Evolutionary conservation across 176 grass and related monocot genomes (phyloP).

Genomic region (Oryza officinalis): DNA sequence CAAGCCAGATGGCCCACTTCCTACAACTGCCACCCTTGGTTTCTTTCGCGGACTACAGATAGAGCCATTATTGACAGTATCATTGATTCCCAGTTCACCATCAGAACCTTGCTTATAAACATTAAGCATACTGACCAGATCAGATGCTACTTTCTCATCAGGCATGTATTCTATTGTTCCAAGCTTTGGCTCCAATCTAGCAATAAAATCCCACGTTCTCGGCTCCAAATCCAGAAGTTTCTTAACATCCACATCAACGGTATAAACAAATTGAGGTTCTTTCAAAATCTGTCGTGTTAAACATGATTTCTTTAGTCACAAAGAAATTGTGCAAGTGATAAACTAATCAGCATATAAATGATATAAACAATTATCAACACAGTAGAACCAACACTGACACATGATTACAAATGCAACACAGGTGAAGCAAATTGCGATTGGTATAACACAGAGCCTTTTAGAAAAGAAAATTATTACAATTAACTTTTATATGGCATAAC

Average conservation of each 20-base stretch:
- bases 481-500: conserved; percentile 7
- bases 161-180: conserved; percentile 75
- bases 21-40: conserved; percentile 81
- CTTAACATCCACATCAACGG: conserved; percentile 91
- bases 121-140: conserved; percentile 68
- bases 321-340: neutral
- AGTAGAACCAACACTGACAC: neutral
- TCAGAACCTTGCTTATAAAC: conserved; percentile 24
- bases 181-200: conserved; percentile 77
- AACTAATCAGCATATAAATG: neutral
- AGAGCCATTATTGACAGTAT: conserved; percentile 35
- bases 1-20: conserved; percentile 89
- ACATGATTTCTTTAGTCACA: conserved; percentile 4
- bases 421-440: conserved; percentile 2
- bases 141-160: conserved; percentile 47
- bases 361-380: conserved; percentile 5
- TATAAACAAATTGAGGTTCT: conserved; percentile 90
- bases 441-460: neutral
- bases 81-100: conserved; percentile 25
- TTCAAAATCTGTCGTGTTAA: conserved; percentile 65
- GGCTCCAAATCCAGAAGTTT: conserved; percentile 85
- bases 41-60: conserved; percentile 39
- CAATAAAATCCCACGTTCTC: conserved; percentile 95
- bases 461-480: neutral
- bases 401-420: neutral